Evolutionary conservation across 2,329 filamentous ascomycete genomes (phyloP).

Genomic region (Leptodontidium sp.): DNA sequence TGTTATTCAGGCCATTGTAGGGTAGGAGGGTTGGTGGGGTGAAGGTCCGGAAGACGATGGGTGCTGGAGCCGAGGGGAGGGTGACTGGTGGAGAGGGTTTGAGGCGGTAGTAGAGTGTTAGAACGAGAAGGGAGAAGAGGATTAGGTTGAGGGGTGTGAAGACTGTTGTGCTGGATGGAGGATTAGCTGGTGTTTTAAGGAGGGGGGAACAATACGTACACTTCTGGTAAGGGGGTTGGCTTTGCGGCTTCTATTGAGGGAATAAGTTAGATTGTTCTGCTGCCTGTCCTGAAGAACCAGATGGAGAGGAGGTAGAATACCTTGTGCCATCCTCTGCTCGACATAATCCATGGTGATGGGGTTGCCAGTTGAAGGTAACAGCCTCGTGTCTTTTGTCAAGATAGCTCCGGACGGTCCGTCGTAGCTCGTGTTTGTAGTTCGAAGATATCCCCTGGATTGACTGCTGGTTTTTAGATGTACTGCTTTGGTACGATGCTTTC

Average conservation of each 20-base stretch:
- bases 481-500: background rate
- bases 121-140: slow-evolving; percentile 62
- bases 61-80: slow-evolving; percentile 61
- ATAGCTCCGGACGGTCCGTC: slow-evolving; percentile 1
- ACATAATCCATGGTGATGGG: slow-evolving; percentile 46
- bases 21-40: slow-evolving; percentile 84
- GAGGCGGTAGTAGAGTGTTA: slow-evolving; percentile 65
- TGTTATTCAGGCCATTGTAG: slow-evolving; percentile 78
- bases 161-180: slow-evolving; percentile 47
- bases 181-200: slow-evolving; percentile 15
- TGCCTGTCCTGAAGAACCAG: background rate
- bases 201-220: slow-evolving; percentile 38
- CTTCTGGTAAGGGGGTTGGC: slow-evolving; percentile 45
- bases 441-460: background rate
- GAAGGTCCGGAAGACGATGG: slow-evolving; percentile 72
- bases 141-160: slow-evolving; percentile 70
- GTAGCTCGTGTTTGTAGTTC: background rate
- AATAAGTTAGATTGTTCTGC: slow-evolving; percentile 20
- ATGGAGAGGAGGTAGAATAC: slow-evolving; percentile 25
- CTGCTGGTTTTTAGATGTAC: too few species aligned
- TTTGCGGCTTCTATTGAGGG: slow-evolving; percentile 42
- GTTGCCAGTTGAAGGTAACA: background rate
- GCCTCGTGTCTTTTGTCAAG: background rate
- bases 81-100: slow-evolving; percentile 56
- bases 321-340: slow-evolving; percentile 47